Evolutionary conservation across 2,329 filamentous ascomycete genomes (phyloP).

Genomic region (Xylaria sp.): DNA sequence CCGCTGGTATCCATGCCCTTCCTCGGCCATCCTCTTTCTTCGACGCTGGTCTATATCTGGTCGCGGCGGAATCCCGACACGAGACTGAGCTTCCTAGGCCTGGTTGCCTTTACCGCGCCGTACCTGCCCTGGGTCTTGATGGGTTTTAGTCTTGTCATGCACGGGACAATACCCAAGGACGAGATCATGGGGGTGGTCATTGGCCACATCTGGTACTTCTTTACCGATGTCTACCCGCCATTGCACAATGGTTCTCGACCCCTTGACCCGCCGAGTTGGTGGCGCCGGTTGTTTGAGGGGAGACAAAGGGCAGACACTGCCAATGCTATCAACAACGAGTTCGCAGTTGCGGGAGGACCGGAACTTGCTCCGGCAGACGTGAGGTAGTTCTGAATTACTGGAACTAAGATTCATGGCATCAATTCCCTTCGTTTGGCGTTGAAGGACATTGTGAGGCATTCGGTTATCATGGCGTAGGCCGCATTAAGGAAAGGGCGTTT

Average conservation of each 20-base stretch:
- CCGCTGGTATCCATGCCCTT: constrained; percentile 91
- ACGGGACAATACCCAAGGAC: constrained; percentile 88
- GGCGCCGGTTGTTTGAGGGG: constrained; percentile 82
- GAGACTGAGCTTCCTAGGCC: constrained; percentile 81
- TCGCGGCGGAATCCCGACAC: constrained; percentile 92
- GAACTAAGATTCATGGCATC: constrained; percentile 8
- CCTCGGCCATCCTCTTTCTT: constrained; percentile 89
- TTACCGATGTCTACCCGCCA: constrained; percentile 93
- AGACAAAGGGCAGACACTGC: constrained; percentile 50
- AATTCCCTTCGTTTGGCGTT: constrained; percentile 34
- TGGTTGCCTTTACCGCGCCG: constrained; percentile 89
- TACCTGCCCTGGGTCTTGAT: constrained; percentile 97
- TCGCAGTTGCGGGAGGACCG: constrained; percentile 58
- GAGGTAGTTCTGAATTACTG: constrained; percentile 24
- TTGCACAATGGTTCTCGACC: constrained; percentile 83
- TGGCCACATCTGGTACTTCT: constrained; percentile 98
- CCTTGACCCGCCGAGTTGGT: constrained; percentile 87
- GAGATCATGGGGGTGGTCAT: constrained; percentile 95
- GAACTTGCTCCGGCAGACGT: constrained; percentile 60
- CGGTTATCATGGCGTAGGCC: constrained; percentile 6
- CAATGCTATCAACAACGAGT: constrained; percentile 62
- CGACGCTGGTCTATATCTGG: constrained; percentile 97
- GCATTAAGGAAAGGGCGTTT: constrained; percentile 14
- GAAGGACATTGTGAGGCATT: constrained; percentile 17
- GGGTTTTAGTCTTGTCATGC: constrained; percentile 87